A percentile compares a stretch with the other conserved stretches of the same genome.
These are phyloP conservation scores for Polygonum maritimum DNA, from an alignment of 148 eudicot genomes.

Conservation along the genomic window DNA sequence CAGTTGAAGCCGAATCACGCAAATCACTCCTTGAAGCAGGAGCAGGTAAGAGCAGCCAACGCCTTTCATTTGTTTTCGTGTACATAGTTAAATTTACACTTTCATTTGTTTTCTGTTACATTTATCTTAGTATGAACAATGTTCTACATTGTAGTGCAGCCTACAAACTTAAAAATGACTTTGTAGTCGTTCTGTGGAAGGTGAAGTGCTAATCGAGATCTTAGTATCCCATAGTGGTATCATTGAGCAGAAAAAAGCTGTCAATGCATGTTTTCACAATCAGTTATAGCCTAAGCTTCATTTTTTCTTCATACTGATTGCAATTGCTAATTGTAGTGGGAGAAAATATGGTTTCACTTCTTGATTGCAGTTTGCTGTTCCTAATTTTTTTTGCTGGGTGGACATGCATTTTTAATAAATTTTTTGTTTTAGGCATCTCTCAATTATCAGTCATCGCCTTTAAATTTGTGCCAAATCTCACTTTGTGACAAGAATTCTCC, in stretches of 20 bases:
- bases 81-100: neutral
- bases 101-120: neutral
- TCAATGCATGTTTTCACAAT: neutral
- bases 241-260: neutral
- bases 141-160: neutral
- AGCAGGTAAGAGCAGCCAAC: conserved; percentile 34
- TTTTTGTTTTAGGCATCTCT: neutral
- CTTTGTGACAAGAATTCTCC: neutral
- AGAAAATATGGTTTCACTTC: neutral
- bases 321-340: neutral
- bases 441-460: neutral
- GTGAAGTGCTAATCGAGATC: neutral
- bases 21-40: conserved; percentile 38
- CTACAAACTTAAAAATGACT: neutral
- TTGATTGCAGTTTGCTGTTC: neutral
- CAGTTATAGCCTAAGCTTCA: neutral
- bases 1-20: conserved; percentile 31
- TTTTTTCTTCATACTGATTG: neutral
- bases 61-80: neutral
- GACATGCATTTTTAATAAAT: neutral
- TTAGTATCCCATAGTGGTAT: neutral
- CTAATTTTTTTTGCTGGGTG: neutral
- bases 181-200: neutral
- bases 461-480: neutral
- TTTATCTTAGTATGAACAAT: neutral